A percentile compares a stretch with the other conserved stretches of the same genome.
Conservation (phyloP, 1,139 yeast genomes). For the Lodderomyces jiufengensis region DNA sequence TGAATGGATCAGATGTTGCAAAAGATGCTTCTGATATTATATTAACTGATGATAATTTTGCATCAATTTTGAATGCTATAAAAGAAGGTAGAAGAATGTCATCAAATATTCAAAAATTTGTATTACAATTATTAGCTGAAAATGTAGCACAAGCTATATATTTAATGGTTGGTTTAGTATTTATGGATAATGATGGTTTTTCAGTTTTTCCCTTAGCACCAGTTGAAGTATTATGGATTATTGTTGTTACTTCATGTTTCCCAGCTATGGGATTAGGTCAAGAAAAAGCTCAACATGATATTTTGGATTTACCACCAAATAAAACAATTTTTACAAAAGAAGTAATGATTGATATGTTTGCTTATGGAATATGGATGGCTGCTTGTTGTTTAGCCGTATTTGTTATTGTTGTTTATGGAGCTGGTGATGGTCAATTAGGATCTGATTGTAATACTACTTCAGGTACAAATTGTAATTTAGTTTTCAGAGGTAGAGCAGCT, state of each 20-base stretch:
- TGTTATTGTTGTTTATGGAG: constrained; percentile 61
- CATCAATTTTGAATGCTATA: constrained; percentile 50
- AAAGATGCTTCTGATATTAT: constrained; percentile 58
- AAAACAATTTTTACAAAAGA: constrained; percentile 67
- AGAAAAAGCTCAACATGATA: constrained; percentile 63
- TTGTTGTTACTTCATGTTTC: constrained; percentile 75
- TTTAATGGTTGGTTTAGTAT: constrained; percentile 68
- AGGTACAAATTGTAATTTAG: constrained; percentile 50
- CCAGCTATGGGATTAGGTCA: constrained; percentile 85
- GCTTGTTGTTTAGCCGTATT: constrained; percentile 66
- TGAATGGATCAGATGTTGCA: constrained; percentile 54
- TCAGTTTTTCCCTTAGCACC: constrained; percentile 80
- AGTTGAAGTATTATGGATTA: constrained; percentile 77
- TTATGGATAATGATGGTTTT: constrained; percentile 52
- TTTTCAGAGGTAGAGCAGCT: constrained; percentile 76
- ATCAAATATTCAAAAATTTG: constrained; percentile 76
- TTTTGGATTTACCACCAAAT: constrained; percentile 65
- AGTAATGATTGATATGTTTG: constrained; percentile 68
- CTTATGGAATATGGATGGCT: constrained; percentile 75
- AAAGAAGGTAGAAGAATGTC: constrained; percentile 86
- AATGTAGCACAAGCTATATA: constrained; percentile 77
- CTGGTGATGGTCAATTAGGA: constrained; percentile 69
- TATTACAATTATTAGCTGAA: constrained; percentile 70
- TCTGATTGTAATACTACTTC: constrained; percentile 49
- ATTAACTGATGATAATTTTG: constrained; percentile 48